Evolutionary conservation across 345 rosid genomes (phyloP).

Genomic region (Bretschneidera sinensis): DNA sequence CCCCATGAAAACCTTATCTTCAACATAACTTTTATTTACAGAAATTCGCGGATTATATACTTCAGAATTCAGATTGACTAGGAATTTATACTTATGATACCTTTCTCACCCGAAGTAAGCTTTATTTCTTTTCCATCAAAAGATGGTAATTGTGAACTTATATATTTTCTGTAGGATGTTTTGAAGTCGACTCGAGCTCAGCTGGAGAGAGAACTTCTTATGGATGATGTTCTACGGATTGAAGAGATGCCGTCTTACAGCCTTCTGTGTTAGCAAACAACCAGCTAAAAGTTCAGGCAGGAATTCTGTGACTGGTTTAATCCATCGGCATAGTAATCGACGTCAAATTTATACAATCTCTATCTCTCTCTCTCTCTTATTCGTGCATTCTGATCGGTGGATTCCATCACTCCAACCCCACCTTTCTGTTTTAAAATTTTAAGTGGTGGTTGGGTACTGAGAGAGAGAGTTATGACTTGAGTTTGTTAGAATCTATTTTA

Average conservation of each 20-base stretch:
- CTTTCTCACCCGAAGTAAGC: neutral
- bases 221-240: conserved; percentile 66
- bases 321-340: neutral
- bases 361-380: neutral
- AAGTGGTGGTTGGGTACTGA: neutral
- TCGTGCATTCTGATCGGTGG: neutral
- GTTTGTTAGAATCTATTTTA: neutral
- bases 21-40: too few relatives aligned
- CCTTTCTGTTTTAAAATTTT: neutral
- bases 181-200: conserved; percentile 70
- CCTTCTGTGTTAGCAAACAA: conserved; percentile 50
- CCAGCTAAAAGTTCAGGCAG: neutral
- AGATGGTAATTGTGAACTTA: neutral
- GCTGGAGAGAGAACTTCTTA: conserved; percentile 78
- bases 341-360: conserved; percentile 5
- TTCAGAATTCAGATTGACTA: neutral
- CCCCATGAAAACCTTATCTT: neutral
- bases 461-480: neutral
- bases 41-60: too few relatives aligned
- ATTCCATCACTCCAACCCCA: neutral
- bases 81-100: neutral
- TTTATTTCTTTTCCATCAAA: too few relatives aligned
- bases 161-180: conserved; percentile 45
- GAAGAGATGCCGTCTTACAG: conserved; percentile 91
- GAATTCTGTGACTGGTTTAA: neutral